phyloP scores from a whole-genome alignment of 768 basidiomycete genomes.

The Paxillus involutus region DNA sequence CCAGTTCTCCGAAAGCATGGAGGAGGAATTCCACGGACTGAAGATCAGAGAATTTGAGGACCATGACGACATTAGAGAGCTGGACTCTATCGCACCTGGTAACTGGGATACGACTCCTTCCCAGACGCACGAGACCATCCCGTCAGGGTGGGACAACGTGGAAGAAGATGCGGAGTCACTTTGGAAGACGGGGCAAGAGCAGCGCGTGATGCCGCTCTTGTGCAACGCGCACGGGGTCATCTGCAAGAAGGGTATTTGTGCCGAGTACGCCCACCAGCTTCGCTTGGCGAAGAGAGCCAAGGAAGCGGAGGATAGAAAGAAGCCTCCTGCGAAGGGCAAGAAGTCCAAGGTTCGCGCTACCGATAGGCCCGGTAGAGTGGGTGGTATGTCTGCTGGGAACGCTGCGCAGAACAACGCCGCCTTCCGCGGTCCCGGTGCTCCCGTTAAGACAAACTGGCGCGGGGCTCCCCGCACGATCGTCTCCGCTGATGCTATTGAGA shows the following conservation, averaged over 20 bases:
- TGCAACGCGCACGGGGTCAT: conserved; percentile 34
- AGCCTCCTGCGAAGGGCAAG: conserved; percentile 15
- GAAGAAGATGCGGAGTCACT: conserved; percentile 21
- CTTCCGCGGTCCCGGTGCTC: conserved; percentile 30
- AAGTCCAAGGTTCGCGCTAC: conserved; percentile 16
- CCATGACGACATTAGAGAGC: conserved; percentile 11
- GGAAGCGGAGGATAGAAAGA: conserved; percentile 18
- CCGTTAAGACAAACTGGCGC: conserved; percentile 32
- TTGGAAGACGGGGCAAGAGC: conserved; percentile 16
- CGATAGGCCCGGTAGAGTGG: conserved; percentile 2
- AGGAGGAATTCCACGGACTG: conserved; percentile 29
- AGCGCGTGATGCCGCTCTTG: conserved; percentile 6
- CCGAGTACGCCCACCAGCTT: conserved; percentile 29
- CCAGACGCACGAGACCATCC: conserved; percentile 3
- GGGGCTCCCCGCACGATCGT: conserved; percentile 27
- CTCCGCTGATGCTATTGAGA: conserved; percentile 22
- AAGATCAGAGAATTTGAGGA: conserved; percentile 14
- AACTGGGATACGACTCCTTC: conserved; percentile 10
- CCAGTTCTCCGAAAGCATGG: conserved; percentile 26
- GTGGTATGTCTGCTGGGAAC: neutral
- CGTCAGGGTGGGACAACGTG: conserved; percentile 13
- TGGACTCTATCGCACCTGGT: conserved; percentile 27
- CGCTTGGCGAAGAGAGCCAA: conserved; percentile 16
- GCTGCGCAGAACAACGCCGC: conserved; percentile 8
- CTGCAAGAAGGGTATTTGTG: conserved; percentile 38